Conservation (phyloP, 805 yeast genomes). For the Yarrowia alimentaria region DNA sequence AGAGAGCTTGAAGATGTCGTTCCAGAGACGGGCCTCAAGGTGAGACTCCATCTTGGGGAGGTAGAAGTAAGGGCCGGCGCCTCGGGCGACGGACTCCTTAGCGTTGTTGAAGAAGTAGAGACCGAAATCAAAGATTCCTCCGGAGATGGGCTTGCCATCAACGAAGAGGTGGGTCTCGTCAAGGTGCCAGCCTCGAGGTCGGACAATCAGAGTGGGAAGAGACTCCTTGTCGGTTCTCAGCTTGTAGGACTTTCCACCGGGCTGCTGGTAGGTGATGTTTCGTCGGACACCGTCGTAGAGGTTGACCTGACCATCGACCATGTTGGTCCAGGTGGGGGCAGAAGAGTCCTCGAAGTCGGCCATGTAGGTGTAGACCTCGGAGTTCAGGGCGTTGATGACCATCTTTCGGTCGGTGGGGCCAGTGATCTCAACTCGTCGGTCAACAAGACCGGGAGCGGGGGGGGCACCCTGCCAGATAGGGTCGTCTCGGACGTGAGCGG, state of each 20-base stretch:
- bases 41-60: slow-evolving; percentile 77
- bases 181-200: slow-evolving; percentile 73
- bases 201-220: slow-evolving; percentile 53
- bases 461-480: slow-evolving; percentile 70
- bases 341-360: slow-evolving; percentile 73
- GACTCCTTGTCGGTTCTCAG: slow-evolving; percentile 49
- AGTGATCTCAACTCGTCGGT: slow-evolving; percentile 72
- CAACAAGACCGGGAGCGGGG: slow-evolving; percentile 64
- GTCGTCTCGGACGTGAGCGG: slow-evolving; percentile 59
- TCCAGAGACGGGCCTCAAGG: slow-evolving; percentile 73
- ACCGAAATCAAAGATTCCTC: slow-evolving; percentile 68
- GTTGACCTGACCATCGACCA: slow-evolving; percentile 68
- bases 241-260: slow-evolving; percentile 48
- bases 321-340: slow-evolving; percentile 68
- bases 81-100: slow-evolving; percentile 52
- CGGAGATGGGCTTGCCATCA: slow-evolving; percentile 67
- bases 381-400: slow-evolving; percentile 71
- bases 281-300: slow-evolving; percentile 66
- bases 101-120: slow-evolving; percentile 70
- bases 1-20: slow-evolving; percentile 62
- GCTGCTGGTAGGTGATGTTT: slow-evolving; percentile 45
- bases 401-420: slow-evolving; percentile 75
- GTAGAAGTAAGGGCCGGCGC: slow-evolving; percentile 70
- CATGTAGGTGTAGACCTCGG: slow-evolving; percentile 71
- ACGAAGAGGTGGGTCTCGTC: slow-evolving; percentile 62